phyloP scores from a whole-genome alignment of 164 flowering plant genomes.

The Echeveria elegans region DNA sequence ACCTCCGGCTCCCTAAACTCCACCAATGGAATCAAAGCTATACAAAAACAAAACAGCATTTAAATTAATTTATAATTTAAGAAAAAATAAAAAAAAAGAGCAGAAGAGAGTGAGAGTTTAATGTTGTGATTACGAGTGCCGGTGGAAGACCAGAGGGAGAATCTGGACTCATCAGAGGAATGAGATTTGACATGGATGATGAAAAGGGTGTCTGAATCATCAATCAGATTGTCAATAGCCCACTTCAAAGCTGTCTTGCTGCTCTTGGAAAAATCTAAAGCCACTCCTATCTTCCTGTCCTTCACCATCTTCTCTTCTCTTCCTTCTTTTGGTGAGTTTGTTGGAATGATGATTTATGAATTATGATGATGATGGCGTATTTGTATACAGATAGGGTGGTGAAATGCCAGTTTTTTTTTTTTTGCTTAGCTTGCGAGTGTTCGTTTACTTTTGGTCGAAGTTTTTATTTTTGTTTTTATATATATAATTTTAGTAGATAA shows the following conservation, averaged over 20 bases:
- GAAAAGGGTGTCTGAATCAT: constrained; percentile 43
- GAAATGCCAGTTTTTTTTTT: too few relatives aligned
- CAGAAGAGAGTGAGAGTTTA: neutral
- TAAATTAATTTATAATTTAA: neutral
- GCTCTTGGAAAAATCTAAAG: constrained; percentile 58
- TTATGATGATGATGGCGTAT: too few relatives aligned
- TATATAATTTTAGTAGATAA: too few relatives aligned
- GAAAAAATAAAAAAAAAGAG: neutral
- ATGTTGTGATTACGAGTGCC: constrained; percentile 54
- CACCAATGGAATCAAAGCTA: constrained; percentile 70
- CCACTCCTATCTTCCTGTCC: constrained; percentile 52
- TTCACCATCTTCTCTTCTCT: constrained; percentile 20
- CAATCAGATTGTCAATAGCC: constrained; percentile 46
- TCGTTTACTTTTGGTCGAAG: too few relatives aligned
- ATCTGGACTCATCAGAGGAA: constrained; percentile 27
- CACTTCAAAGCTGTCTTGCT: constrained; percentile 57
- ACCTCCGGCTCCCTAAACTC: constrained; percentile 60
- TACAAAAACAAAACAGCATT: neutral
- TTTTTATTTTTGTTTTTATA: too few relatives aligned
- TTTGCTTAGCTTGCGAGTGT: too few relatives aligned
- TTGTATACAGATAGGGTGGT: too few relatives aligned
- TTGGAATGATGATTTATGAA: too few relatives aligned
- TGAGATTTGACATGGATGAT: constrained; percentile 37
- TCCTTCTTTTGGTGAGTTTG: too few relatives aligned
- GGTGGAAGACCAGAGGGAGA: constrained; percentile 43